Base-by-base conservation (phyloP, 2,329 filamentous ascomycete genomes). In the Sporothrix pseudoabietina region DNA sequence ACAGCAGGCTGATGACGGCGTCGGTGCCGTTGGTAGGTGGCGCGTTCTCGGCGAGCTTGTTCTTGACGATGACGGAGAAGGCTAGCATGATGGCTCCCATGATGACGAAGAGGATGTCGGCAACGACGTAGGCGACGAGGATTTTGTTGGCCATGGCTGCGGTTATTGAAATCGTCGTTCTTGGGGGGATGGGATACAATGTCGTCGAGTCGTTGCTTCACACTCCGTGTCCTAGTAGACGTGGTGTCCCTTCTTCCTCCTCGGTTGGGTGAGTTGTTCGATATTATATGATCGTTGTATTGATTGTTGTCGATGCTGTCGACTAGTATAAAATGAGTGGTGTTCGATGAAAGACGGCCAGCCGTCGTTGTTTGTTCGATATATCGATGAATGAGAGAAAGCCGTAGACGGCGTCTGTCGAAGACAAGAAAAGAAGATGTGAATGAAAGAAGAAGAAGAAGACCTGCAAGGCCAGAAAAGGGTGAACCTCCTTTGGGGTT, bases 81-180 rank as follows among this genome's bases (percentile, higher is more conserved):
- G 83, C 86, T 75, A 89, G 80, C 79, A 87, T 84, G 78, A 89
- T 80, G 77, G 85, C 83, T 72, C 87, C 87, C 74, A 86, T 86
- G 72, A 82, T 78, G 76, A 86, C 83, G 79, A 89, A 89, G 77
- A 89, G 79, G 72, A 82, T 75, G 78, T 88, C 85, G 78, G 82
- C 80, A 76, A 79, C 80, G 76, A 87, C 78, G 73, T 87, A 86
- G 76, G 85, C 80, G 76, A 84, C 76, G 74, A 88, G 84, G 75
- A 89, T 82, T 77, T 86, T 87, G 83, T 87, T 88, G 74, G 83
- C 83, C 87, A 89, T 89, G 65, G 19, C 52, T 49, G 30, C 66
- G 66, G 47, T 63, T 71, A 47, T 66, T 57, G 22, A 16, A 1
- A 8, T 49, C 35, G 22, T 49, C 44, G 49, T 55, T 55, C 5